Evolutionary conservation across 2,329 filamentous ascomycete species (phyloP), one percentile per base, ranked within the genome.

Genomic region (Xylaria sp.): DNA sequence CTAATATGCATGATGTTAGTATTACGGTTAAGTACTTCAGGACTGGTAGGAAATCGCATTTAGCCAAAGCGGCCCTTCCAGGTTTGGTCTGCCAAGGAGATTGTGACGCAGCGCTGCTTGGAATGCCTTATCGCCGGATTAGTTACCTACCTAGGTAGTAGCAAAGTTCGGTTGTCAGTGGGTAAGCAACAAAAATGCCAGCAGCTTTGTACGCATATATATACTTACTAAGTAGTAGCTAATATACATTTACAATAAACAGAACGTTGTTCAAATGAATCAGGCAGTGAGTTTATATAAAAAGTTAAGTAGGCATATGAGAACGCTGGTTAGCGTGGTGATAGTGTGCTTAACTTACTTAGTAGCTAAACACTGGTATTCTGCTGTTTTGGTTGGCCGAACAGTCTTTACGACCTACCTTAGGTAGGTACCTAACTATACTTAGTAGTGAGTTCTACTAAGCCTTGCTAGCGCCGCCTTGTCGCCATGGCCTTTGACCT

Each of bases 401-500:
- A 10, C 9, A 23, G 46, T 23, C 46, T 28, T 28, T 28, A 28
- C 28, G 5, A 28, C 28, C 28, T 28, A 28, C 28, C 28, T n/a
- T n/a, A n/a, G n/a, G n/a, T 44, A 44, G 41, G 41, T 46, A 46
- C 41, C 15, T 46, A 46, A 7, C 41, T 46, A 28, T 28, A 46
- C 41, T n/a, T 46, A 44, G 39, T 28, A 48, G 46, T 48, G 46
- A 48, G 10, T 8, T 52, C 23, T 28, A 9, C 23, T 34, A 31
- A 31, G 37, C 58, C 58, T 51, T 55, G 57, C 57, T 59, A 56
- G 61, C 66, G 63, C 55, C 63, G 63, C 59, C 66, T 64, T 60
- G 60, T 51, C 57, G 28, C 56, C 50, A 65, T 58, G 31, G 48
- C 56, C 63, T 71, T 69, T 63, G 66, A 60, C 62, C 67, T 59